Base-by-base conservation (phyloP, 2,329 filamentous ascomycete genomes). In the Trichoderma endophyticum region DNA sequence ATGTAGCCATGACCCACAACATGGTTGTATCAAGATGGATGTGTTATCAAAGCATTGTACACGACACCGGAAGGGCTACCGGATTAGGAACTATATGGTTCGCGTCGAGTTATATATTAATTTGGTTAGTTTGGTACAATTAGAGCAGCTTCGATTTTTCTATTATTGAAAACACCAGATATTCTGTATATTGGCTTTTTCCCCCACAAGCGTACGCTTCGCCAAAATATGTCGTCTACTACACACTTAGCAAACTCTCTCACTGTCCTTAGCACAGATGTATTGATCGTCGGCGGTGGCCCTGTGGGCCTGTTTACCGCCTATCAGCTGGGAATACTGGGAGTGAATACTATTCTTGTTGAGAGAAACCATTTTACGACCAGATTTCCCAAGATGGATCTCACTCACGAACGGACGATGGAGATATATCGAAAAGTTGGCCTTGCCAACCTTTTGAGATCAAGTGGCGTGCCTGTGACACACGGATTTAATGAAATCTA, bases 131-230 rank as follows among this genome's bases (percentile, higher is more conserved):
- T 21, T 51, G 2, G n/a, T 51, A 21, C 9, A 21, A 21, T n/a
- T 12, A 21, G 0, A 21, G n/a, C 2, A 12, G 0, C 18, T 51
- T 51, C 4, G 9, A 6, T 5, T 0, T 1, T 21, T 21, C 4
- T 3, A 1, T 12, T 21, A 51, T 21, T 21, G 18, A 51, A 51
- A 21, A 21, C 5, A 51, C 4, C n/a, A 12, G n/a, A 51, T 51
- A 11, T 12, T 21, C 43, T 51, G n/a, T 21, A 48, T 21, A 7
- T 12, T 51, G 43, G 3, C n/a, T 12, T 21, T 48, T 6, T 48
- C 3, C 4, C 18, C n/a, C 9, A 4, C n/a, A 11, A 51, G 9
- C n/a, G 4, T 2, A 1, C n/a, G 4, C n/a, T 51, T 51, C n/a
- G 12, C 7, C 4, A 51, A 51, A 11, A 21, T 0, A 21, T 51